A percentile compares a stretch with the other conserved stretches of the same genome.
These are phyloP conservation scores for Bisporella sp. DNA, from an alignment of 2,329 filamentous ascomycete genomes.

Conservation along the genomic window DNA sequence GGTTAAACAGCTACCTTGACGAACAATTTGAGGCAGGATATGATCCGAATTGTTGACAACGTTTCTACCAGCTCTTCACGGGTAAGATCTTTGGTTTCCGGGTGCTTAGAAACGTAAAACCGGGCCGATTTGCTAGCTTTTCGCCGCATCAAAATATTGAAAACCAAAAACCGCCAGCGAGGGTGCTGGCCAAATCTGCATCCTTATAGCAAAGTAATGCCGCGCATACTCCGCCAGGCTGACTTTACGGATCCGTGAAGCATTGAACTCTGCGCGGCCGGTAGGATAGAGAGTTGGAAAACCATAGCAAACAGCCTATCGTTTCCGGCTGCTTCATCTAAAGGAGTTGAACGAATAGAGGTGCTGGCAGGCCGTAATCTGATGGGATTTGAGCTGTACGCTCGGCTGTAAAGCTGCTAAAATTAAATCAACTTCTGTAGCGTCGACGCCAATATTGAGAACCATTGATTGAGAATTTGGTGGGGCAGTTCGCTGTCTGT, in stretches of 20 bases:
- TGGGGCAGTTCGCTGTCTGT: not conserved
- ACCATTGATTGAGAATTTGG: not conserved
- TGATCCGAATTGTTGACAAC: not conserved
- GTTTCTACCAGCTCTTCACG: not conserved
- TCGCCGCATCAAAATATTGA: not conserved
- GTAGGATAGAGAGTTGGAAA: constrained; percentile 1
- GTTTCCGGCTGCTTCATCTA: not conserved
- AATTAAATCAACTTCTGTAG: not conserved
- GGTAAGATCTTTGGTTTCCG: not conserved
- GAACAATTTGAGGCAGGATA: not conserved
- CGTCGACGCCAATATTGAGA: not conserved
- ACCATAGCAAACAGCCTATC: not conserved
- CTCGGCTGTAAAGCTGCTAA: too few species aligned
- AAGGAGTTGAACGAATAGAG: not conserved
- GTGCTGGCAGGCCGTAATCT: not conserved
- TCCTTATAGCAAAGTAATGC: too few species aligned
- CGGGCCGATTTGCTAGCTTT: not conserved
- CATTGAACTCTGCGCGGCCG: not conserved
- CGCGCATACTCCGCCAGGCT: too few species aligned
- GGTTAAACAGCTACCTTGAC: not conserved
- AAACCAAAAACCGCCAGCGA: not conserved
- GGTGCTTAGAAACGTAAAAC: not conserved
- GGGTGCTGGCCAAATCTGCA: not conserved
- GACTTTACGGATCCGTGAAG: not conserved
- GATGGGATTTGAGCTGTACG: too few species aligned